Conservation (phyloP, 2,329 filamentous ascomycete species). For the Rachicladosporium sp. region DNA sequence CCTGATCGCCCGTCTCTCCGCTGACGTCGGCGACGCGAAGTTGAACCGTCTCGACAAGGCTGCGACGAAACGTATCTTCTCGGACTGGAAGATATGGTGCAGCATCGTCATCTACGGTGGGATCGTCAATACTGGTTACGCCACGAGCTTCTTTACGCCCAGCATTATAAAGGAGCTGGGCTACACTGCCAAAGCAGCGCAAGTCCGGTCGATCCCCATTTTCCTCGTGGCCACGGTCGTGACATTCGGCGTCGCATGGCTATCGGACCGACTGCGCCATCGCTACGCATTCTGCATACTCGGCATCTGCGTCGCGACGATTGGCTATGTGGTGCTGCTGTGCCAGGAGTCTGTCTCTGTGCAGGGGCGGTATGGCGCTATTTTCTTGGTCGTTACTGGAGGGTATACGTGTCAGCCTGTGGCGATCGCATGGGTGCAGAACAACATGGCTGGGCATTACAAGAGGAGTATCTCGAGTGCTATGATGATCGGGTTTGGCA, state of each 20-base stretch:
- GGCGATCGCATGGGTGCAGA: conserved; percentile 44
- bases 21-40: conserved; percentile 26
- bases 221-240: conserved; percentile 26
- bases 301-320: conserved; percentile 37
- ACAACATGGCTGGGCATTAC: conserved; percentile 46
- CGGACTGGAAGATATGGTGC: conserved; percentile 36
- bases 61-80: conserved; percentile 34
- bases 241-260: conserved; percentile 31
- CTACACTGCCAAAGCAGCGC: conserved; percentile 28
- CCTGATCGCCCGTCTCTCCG: conserved; percentile 29
- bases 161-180: conserved; percentile 31
- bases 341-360: conserved; percentile 35
- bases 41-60: conserved; percentile 44
- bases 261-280: conserved; percentile 39
- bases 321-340: conserved; percentile 46
- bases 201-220: conserved; percentile 26
- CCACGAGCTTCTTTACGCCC: conserved; percentile 30
- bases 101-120: conserved; percentile 23
- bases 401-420: conserved; percentile 45
- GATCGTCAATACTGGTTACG: conserved; percentile 36
- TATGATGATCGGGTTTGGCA: conserved; percentile 41
- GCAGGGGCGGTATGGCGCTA: conserved; percentile 41
- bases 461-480: conserved; percentile 44
- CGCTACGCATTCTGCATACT: conserved; percentile 43
- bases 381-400: conserved; percentile 43